A percentile compares a stretch with the other conserved stretches of the same genome.
These are phyloP conservation scores for Yamadazyma diddensiae DNA, from an alignment of 1,139 yeast genomes.

Conservation along the genomic window DNA sequence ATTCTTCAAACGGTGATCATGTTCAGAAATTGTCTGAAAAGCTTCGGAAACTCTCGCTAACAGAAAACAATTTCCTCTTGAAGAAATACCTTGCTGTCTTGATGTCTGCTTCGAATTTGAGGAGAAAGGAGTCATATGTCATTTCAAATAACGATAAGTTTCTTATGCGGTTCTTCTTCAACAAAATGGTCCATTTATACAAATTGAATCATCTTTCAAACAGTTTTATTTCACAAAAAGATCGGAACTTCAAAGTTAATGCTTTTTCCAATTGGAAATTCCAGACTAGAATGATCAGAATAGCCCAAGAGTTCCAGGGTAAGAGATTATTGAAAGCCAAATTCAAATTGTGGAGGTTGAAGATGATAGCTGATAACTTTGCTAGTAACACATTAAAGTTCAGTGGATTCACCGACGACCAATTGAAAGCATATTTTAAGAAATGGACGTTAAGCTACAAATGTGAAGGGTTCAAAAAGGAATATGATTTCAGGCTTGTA, in stretches of 20 bases:
- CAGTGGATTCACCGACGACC: too few relatives aligned
- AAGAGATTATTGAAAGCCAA: neutral
- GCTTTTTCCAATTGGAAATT: conserved; percentile 14
- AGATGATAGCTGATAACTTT: neutral
- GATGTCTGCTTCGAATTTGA: conserved; percentile 3
- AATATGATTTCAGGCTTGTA: neutral
- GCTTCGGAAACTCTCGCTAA: conserved; percentile 7
- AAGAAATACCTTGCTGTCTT: conserved; percentile 6
- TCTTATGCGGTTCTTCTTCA: conserved; percentile 8
- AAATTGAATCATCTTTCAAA: conserved; percentile 5
- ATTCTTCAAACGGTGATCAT: too few relatives aligned
- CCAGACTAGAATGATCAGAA: conserved; percentile 2
- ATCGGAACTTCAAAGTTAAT: conserved; percentile 6
- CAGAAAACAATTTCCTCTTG: conserved; percentile 6
- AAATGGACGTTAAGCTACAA: conserved; percentile 7
- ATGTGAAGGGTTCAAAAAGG: neutral
- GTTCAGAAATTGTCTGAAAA: conserved; percentile 8
- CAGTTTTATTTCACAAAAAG: conserved; percentile 6
- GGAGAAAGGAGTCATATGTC: conserved; percentile 4
- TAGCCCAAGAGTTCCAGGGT: conserved; percentile 2
- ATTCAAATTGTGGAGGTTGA: conserved; percentile 9
- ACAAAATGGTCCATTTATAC: conserved; percentile 12
- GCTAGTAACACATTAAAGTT: too few relatives aligned
- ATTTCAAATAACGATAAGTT: conserved; percentile 1
- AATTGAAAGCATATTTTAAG: conserved; percentile 3